Evolutionary conservation across 441 rosid species (phyloP).

Genomic region (Pelargonium australe): DNA sequence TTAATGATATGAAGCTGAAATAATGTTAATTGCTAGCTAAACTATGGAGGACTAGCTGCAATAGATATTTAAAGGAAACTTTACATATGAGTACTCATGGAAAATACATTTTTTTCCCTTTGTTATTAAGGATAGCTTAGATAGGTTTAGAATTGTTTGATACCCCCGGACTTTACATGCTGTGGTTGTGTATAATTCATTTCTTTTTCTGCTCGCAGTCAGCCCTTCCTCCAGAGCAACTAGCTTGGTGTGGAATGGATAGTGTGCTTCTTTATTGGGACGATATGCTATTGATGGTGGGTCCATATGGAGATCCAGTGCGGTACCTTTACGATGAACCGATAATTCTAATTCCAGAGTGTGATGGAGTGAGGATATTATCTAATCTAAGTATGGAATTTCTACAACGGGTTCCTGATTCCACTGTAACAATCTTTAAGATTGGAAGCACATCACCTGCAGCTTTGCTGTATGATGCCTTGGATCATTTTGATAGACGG

Average conservation of each 20-base stretch:
- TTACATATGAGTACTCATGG: no score
- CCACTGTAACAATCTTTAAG: slow-evolving; percentile 86
- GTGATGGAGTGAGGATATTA: slow-evolving; percentile 92
- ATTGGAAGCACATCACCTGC: slow-evolving; percentile 98
- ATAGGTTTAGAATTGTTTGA: no score
- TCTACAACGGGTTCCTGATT: slow-evolving; percentile 93
- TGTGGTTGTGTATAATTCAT: not conserved
- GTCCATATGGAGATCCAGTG: slow-evolving; percentile 80
- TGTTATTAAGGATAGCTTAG: no score
- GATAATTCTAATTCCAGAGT: slow-evolving; percentile 76
- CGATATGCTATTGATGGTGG: slow-evolving; percentile 92
- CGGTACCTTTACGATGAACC: slow-evolving; percentile 88
- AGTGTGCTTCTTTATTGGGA: slow-evolving; percentile 89
- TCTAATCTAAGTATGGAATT: slow-evolving; percentile 84
- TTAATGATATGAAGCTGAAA: not conserved
- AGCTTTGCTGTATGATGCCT: slow-evolving; percentile 81
- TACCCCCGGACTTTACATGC: not conserved
- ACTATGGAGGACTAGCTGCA: not conserved
- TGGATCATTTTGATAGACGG: slow-evolving; percentile 92
- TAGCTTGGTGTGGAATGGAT: slow-evolving; percentile 99
- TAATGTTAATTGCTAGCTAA: not conserved
- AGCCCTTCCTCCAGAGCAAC: slow-evolving; percentile 91
- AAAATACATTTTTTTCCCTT: no score
- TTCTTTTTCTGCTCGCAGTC: slow-evolving; percentile 40
- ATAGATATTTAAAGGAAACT: no score